Evolutionary conservation across 768 basidiomycete genomes (phyloP).

Genomic region (Calocybe cyanea): DNA sequence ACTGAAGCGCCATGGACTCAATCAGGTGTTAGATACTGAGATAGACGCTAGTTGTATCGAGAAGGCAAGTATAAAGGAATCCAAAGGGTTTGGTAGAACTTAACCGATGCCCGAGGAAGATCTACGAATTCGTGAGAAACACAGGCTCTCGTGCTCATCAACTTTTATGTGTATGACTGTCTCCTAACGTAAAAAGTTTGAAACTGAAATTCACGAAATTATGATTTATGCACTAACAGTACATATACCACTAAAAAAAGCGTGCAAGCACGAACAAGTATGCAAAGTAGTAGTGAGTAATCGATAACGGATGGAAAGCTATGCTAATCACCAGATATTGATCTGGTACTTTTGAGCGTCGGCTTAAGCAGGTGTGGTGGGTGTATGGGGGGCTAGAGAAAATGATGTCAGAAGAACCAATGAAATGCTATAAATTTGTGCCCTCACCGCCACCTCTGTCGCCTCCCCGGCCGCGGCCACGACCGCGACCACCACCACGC

Average conservation of each 20-base stretch:
- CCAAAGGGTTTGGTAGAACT: no score
- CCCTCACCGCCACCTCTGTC: conserved; percentile 36
- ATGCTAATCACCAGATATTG: conserved; percentile 5
- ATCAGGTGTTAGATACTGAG: no score
- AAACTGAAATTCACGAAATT: not conserved
- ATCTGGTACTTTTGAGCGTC: conserved; percentile 3
- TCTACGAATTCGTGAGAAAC: no score
- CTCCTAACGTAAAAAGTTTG: conserved; percentile 2
- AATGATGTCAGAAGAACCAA: not conserved
- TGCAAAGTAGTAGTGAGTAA: not conserved
- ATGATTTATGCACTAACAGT: conserved; percentile 9
- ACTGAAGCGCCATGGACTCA: no score
- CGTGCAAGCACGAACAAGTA: not conserved
- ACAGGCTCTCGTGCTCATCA: no score
- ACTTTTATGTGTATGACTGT: not conserved
- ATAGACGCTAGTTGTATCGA: no score
- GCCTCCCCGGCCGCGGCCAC: conserved; percentile 31
- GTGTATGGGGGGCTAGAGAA: conserved; percentile 11
- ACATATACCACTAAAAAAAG: conserved; percentile 8
- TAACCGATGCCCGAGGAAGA: no score
- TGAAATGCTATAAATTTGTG: not conserved
- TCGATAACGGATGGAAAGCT: conserved; percentile 2
- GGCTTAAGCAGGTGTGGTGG: conserved; percentile 20
- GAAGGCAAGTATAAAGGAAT: no score
- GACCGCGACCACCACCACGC: conserved; percentile 40